Conservation (phyloP, 768 basidiomycete species). For the Macrolepiota fuliginosa region DNA sequence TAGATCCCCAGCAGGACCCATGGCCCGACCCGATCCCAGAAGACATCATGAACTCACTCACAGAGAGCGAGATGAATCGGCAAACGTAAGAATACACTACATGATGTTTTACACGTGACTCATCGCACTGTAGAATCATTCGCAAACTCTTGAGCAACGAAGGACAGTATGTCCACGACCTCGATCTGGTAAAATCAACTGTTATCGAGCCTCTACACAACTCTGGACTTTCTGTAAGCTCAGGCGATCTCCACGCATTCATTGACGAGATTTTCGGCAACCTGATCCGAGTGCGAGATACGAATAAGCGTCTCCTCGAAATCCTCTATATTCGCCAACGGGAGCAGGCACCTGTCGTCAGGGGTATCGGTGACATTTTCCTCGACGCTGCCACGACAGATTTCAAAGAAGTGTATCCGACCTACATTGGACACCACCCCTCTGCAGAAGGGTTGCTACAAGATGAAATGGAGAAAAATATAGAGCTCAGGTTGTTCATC, state of each 20-base stretch:
- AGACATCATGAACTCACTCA: constrained; percentile 44
- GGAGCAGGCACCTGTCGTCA: constrained; percentile 82
- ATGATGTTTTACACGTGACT: background rate
- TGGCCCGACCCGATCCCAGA: constrained; percentile 47
- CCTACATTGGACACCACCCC: constrained; percentile 84
- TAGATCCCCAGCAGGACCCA: constrained; percentile 45
- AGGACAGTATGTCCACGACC: constrained; percentile 85
- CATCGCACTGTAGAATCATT: constrained; percentile 52
- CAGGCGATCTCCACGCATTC: constrained; percentile 71
- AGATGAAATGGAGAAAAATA: constrained; percentile 82
- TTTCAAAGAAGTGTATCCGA: constrained; percentile 82
- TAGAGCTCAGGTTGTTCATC: constrained; percentile 79
- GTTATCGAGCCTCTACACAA: constrained; percentile 46
- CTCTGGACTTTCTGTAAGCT: constrained; percentile 42
- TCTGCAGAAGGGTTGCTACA: constrained; percentile 82
- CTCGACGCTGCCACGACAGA: constrained; percentile 76
- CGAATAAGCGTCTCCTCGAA: constrained; percentile 78
- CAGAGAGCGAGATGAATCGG: constrained; percentile 76
- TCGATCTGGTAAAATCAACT: constrained; percentile 78
- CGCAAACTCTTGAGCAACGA: constrained; percentile 89
- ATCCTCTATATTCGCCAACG: constrained; percentile 81
- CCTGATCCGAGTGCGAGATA: constrained; percentile 78
- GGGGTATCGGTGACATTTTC: constrained; percentile 86
- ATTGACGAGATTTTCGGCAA: constrained; percentile 89
- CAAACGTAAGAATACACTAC: constrained; percentile 52